Evolutionary conservation across 495 filamentous ascomycete species (phyloP).

Genomic region (Neurospora sp.): DNA sequence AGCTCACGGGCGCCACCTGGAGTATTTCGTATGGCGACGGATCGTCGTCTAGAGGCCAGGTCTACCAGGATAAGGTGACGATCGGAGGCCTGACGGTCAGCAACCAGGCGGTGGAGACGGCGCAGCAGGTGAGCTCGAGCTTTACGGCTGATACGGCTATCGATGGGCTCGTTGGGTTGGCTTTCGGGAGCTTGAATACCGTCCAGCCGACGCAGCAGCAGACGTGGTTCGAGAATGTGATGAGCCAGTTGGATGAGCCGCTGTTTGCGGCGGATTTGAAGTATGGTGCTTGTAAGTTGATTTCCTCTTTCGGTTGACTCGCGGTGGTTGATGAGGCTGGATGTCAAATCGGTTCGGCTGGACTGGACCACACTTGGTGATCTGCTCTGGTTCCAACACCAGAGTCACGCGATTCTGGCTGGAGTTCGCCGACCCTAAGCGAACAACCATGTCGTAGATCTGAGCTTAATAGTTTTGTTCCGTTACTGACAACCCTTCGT

Average conservation of each 20-base stretch:
- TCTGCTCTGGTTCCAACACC: background rate
- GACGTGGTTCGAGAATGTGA: slow-evolving; percentile 68
- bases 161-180: slow-evolving; percentile 68
- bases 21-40: slow-evolving; percentile 64
- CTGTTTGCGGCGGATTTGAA: slow-evolving; percentile 63
- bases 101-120: slow-evolving; percentile 61
- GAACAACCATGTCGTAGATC: background rate
- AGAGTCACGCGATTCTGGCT: background rate
- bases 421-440: background rate
- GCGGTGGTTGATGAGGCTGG: background rate
- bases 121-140: slow-evolving; percentile 47
- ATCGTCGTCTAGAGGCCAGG: slow-evolving; percentile 51
- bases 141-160: slow-evolving; percentile 52
- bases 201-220: slow-evolving; percentile 48
- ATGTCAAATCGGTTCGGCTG: background rate
- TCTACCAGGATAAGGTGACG: slow-evolving; percentile 61
- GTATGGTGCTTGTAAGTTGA: slow-evolving; percentile 33
- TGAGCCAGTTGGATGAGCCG: slow-evolving; percentile 42
- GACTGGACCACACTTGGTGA: background rate
- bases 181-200: slow-evolving; percentile 63
- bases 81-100: slow-evolving; percentile 54
- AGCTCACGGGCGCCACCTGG: slow-evolving; percentile 49
- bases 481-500: background rate
- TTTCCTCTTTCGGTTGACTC: background rate
- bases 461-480: background rate